These are phyloP conservation scores for Coniferiporia weirii DNA, from an alignment of 1,284 basidiomycete genomes.

Conservation along the genomic window DNA sequence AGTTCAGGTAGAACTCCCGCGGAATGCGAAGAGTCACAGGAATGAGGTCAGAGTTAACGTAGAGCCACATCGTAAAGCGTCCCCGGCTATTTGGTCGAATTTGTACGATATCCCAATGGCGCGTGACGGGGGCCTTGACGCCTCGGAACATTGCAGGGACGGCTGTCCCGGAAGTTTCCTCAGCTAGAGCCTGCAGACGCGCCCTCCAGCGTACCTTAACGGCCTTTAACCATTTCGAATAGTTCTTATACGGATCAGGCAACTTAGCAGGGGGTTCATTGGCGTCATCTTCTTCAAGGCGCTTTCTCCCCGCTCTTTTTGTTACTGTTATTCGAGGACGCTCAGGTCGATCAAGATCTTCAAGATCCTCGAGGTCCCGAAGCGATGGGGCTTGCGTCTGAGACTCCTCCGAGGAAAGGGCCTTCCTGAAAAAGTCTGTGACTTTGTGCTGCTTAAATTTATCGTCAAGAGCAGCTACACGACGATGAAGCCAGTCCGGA, in stretches of 20 bases:
- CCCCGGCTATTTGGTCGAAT: constrained; percentile 79
- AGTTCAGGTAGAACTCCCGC: constrained; percentile 90
- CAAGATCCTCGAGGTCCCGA: constrained; percentile 67
- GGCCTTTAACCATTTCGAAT: constrained; percentile 76
- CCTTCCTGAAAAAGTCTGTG: constrained; percentile 86
- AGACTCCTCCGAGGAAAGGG: constrained; percentile 28
- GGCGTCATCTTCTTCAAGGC: constrained; percentile 29
- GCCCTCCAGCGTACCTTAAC: constrained; percentile 81
- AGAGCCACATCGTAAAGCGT: constrained; percentile 88
- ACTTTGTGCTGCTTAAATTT: constrained; percentile 98
- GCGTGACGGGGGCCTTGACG: constrained; percentile 58
- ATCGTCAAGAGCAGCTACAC: constrained; percentile 87
- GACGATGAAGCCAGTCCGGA: constrained; percentile 94
- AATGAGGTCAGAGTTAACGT: constrained; percentile 76
- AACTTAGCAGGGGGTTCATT: constrained; percentile 30
- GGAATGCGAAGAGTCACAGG: constrained; percentile 82
- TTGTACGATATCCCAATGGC: constrained; percentile 92
- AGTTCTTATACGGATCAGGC: constrained; percentile 62
- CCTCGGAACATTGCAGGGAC: constrained; percentile 81
- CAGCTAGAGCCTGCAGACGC: constrained; percentile 44
- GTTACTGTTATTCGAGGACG: constrained; percentile 49
- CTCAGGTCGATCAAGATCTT: constrained; percentile 24
- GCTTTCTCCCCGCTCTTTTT: constrained; percentile 36
- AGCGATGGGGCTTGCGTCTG: constrained; percentile 30
- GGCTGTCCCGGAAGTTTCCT: constrained; percentile 32